Percentiles rank a stretch among this genome's conserved stretches.
Conservation (phyloP, 2,329 filamentous ascomycete species). For the Aspergillus intermedius region DNA sequence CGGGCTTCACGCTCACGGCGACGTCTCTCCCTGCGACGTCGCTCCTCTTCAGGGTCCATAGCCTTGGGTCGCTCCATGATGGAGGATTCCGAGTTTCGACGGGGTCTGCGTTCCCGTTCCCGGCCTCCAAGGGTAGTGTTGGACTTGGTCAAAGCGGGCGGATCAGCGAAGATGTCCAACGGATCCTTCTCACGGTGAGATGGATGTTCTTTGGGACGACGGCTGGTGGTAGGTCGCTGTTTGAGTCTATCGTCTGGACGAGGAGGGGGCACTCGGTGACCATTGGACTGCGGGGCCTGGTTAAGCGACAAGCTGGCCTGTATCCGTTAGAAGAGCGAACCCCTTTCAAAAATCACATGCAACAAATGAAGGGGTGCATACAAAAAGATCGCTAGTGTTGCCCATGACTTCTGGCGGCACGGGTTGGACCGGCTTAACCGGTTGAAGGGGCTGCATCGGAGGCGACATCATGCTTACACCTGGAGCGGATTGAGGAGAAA, state of each 20-base stretch:
- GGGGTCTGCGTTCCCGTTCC: slow-evolving; percentile 37
- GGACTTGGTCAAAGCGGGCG: slow-evolving; percentile 25
- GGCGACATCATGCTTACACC: slow-evolving; percentile 24
- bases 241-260: slow-evolving; percentile 30
- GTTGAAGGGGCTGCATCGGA: slow-evolving; percentile 15
- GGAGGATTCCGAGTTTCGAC: slow-evolving; percentile 60
- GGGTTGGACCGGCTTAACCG: background rate
- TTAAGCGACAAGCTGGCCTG: slow-evolving; percentile 37
- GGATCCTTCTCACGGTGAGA: slow-evolving; percentile 24
- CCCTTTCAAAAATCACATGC: background rate
- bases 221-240: slow-evolving; percentile 19
- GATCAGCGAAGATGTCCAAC: slow-evolving; percentile 46
- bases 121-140: slow-evolving; percentile 25
- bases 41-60: slow-evolving; percentile 44
- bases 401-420: slow-evolving; percentile 36
- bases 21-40: slow-evolving; percentile 44
- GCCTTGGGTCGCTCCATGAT: slow-evolving; percentile 48
- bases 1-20: slow-evolving; percentile 46
- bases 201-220: slow-evolving; percentile 20
- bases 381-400: slow-evolving; percentile 54
- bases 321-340: slow-evolving; percentile 3
- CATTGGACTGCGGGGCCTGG: slow-evolving; percentile 27
- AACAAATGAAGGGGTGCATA: slow-evolving; percentile 36
- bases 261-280: slow-evolving; percentile 28
- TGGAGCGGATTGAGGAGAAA: slow-evolving; percentile 32